phyloP scores from a whole-genome alignment of 192 early-diverging fungal genomes.

The Coemansia erecta region DNA sequence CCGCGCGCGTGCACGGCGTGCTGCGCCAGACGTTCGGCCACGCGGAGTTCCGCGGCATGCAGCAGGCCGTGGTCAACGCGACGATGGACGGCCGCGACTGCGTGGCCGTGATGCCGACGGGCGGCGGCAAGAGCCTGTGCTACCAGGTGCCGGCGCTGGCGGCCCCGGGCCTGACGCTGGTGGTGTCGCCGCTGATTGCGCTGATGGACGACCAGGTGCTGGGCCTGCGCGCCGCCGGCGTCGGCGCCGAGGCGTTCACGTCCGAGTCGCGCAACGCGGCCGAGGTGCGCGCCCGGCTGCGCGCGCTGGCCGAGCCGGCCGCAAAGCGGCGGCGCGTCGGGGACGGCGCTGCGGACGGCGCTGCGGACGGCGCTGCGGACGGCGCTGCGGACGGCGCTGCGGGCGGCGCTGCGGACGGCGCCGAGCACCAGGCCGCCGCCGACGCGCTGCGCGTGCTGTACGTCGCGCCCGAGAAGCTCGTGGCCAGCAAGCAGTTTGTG shows the following conservation, averaged over 20 bases:
- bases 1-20: slow-evolving; percentile 28
- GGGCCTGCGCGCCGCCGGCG: slow-evolving; percentile 37
- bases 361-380: too few species aligned
- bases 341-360: neutral
- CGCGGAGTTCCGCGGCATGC: slow-evolving; percentile 42
- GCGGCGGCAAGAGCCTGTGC: slow-evolving; percentile 57
- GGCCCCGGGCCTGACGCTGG: slow-evolving; percentile 44
- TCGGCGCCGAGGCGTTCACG: slow-evolving; percentile 43
- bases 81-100: slow-evolving; percentile 55
- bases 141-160: slow-evolving; percentile 56
- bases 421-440: neutral
- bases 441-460: slow-evolving; percentile 45
- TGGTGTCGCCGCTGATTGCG: slow-evolving; percentile 56
- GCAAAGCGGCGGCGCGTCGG: slow-evolving; percentile 8
- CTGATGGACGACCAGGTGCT: slow-evolving; percentile 58
- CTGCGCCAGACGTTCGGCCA: slow-evolving; percentile 55
- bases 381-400: neutral
- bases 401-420: neutral
- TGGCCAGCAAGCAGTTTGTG: slow-evolving; percentile 45
- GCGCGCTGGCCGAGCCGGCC: slow-evolving; percentile 9
- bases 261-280: slow-evolving; percentile 44
- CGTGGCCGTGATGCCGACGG: slow-evolving; percentile 53
- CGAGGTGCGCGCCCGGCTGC: slow-evolving; percentile 32
- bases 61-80: slow-evolving; percentile 55
- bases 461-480: slow-evolving; percentile 57